Percentiles rank a stretch among this genome's conserved stretches.
Conservation (phyloP, 2,329 filamentous ascomycete genomes). For the Aspergillus awamori region DNA sequence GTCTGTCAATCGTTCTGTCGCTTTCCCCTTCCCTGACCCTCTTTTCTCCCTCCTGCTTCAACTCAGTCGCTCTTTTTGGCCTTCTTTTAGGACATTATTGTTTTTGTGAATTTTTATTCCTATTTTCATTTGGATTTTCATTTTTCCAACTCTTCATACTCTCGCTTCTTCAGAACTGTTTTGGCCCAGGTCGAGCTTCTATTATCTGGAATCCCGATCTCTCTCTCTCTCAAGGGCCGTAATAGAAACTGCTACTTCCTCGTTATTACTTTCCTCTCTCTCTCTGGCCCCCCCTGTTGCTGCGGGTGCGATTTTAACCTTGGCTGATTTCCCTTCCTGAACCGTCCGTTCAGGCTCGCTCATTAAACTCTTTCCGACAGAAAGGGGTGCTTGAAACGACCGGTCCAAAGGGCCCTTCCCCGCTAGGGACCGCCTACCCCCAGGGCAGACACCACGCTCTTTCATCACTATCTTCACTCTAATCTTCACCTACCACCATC, state of each 20-base stretch:
- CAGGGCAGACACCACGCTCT: conserved; percentile 14
- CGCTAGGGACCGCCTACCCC: conserved; percentile 20
- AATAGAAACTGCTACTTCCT: background rate
- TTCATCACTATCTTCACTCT: conserved; percentile 12
- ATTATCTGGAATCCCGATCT: background rate
- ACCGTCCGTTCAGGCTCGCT: conserved; percentile 13
- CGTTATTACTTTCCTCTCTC: background rate
- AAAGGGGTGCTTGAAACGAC: conserved; percentile 28
- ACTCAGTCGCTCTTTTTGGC: conserved; percentile 18
- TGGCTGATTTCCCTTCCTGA: conserved; percentile 12
- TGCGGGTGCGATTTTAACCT: background rate
- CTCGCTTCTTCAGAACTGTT: conserved; percentile 6
- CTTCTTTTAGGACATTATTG: conserved; percentile 10
- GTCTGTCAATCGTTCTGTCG: conserved; percentile 3
- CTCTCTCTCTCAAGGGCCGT: background rate
- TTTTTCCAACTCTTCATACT: conserved; percentile 6
- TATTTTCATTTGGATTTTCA: background rate
- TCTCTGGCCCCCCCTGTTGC: background rate
- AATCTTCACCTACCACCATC: conserved; percentile 4
- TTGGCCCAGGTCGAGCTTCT: conserved; percentile 1
- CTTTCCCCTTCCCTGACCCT: conserved; percentile 16
- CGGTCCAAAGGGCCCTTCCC: conserved; percentile 18
- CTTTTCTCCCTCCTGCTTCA: conserved; percentile 12
- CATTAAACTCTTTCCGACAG: conserved; percentile 20
- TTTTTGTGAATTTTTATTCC: background rate